These are phyloP conservation scores for Closterium sp. DNA, from an alignment of 139 green algal species.

Conservation along the genomic window DNA sequence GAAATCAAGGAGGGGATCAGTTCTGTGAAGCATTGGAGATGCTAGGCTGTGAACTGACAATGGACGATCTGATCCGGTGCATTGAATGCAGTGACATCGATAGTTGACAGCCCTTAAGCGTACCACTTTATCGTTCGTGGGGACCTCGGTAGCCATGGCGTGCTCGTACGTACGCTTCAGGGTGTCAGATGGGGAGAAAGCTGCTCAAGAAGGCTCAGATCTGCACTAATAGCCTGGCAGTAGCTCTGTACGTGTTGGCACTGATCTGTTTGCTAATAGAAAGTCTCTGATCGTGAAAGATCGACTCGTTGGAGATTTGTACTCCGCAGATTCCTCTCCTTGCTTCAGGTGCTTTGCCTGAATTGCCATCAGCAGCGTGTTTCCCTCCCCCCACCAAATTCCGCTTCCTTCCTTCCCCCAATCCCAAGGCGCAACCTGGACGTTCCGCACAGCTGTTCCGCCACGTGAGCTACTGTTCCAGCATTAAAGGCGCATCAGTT, in stretches of 20 bases:
- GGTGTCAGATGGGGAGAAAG: no score
- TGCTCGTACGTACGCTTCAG: no score
- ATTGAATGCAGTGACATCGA: background rate
- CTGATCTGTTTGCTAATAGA: no score
- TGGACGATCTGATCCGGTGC: background rate
- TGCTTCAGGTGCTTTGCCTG: no score
- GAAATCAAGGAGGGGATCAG: no score
- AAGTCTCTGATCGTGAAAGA: background rate
- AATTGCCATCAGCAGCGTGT: no score
- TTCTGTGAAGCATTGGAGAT: background rate
- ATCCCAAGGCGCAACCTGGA: background rate
- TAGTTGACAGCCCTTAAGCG: background rate
- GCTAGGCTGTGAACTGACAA: background rate
- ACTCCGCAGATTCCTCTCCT: background rate
- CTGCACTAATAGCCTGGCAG: background rate
- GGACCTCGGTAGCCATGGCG: background rate
- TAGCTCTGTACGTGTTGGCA: no score
- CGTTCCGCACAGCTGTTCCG: background rate
- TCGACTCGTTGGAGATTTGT: no score
- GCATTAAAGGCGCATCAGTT: background rate
- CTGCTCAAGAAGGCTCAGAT: background rate
- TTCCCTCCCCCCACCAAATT: background rate
- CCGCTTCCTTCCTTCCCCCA: background rate
- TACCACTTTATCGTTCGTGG: slow-evolving; percentile 8
- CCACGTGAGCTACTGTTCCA: background rate